A percentile compares a stretch with the other conserved stretches of the same genome.
Conservation (phyloP, 495 filamentous ascomycete species). For the Penicillium parvum region DNA sequence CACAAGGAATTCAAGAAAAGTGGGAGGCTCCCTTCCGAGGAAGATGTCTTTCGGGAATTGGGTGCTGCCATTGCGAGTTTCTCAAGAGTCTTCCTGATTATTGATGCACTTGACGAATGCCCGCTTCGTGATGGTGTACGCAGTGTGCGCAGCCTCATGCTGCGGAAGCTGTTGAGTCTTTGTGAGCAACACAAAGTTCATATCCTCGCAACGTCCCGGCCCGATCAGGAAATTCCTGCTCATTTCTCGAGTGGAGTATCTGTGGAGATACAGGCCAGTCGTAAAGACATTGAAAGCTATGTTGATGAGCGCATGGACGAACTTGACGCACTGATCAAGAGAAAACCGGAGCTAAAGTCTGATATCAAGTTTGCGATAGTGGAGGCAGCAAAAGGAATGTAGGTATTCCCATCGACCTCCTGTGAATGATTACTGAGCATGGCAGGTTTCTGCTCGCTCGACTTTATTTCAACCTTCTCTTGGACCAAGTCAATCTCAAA, state of each 20-base stretch:
- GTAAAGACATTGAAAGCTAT: slow-evolving; percentile 6
- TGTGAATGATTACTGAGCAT: too few relatives aligned
- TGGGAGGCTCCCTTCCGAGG: background rate
- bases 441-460: slow-evolving; percentile 7
- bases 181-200: background rate
- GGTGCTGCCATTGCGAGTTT: background rate
- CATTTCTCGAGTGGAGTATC: background rate
- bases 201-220: slow-evolving; percentile 1
- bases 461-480: slow-evolving; percentile 3
- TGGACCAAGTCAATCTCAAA: slow-evolving; percentile 1
- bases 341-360: background rate
- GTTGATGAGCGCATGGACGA: background rate
- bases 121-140: slow-evolving; percentile 3
- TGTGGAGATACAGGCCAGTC: slow-evolving; percentile 1
- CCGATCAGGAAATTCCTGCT: background rate
- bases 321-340: background rate
- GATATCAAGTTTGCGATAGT: slow-evolving; percentile 2
- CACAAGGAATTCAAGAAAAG: background rate
- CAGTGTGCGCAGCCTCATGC: background rate
- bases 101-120: slow-evolving; percentile 26
- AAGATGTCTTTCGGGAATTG: background rate
- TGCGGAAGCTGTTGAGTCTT: background rate
- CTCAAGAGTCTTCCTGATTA: slow-evolving; percentile 14
- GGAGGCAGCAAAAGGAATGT: background rate
- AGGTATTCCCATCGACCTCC: too few relatives aligned